Evolutionary conservation across 2,329 filamentous ascomycete species (phyloP), one percentile per base, ranked within the genome.

Genomic region (Penicillium sp.): DNA sequence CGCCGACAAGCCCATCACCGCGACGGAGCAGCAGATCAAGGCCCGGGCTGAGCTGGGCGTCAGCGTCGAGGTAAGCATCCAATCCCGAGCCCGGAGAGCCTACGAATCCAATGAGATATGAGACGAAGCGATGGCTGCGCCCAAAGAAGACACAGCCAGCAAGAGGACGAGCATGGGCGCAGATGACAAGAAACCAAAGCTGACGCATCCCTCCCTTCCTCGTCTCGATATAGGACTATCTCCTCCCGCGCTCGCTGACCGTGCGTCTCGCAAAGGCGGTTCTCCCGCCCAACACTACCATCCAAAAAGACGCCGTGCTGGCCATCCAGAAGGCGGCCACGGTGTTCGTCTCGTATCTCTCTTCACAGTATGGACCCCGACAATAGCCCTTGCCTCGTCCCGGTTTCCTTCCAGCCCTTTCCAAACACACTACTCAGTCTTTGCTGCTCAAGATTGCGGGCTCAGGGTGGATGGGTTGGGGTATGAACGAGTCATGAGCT

Each of bases 321-420:
- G 80, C 80, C 6, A 75, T 84, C 46, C 77, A 79, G 35, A 83
- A 83, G 57, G 78, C 78, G 46, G 80, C 80, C 18, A 83, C 80
- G 3, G 80, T 84, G 3, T 84, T 84, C 60, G 76, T 84, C 13
- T 83, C 77, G 45, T 82, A 83, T 58, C 65, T 83, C 33, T 76
- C 78, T 42, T 74, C 75, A 41, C 72, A 75, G 78, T 81, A 70
- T 44, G 75, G 59, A 29, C 20, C 13, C 15, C n/a, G n/a, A n/a
- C n/a, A n/a, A n/a, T n/a, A n/a, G n/a, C n/a, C n/a, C n/a, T n/a
- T n/a, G n/a, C n/a, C n/a, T n/a, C n/a, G n/a, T n/a, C n/a, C n/a
- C n/a, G n/a, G n/a, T n/a, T n/a, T n/a, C 31, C 25, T 19, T 25
- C 10, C 10, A 13, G 18, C 15, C 26, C 10, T 38, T 29, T 29